Base-by-base conservation (phyloP, 208 protist species). In the Entamoeba histolytica region DNA sequence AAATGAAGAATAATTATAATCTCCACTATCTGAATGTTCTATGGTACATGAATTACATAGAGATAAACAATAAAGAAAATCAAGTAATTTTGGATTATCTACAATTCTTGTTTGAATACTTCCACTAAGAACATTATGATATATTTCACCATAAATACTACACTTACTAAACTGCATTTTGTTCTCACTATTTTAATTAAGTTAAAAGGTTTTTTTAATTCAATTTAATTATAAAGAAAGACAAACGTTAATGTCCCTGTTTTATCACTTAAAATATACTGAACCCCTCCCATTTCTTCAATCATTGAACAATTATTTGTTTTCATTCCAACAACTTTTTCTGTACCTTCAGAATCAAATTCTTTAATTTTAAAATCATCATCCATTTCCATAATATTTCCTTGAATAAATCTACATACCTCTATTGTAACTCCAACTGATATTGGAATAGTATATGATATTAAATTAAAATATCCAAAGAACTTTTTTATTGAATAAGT, bases 261-360 rank as follows among this genome's bases (percentile, higher is more conserved):
- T 94, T 97, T 97, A 95, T 97, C 96, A n/a, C 95, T 95, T 92
- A 97, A 97, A 31, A 97, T 93, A 93, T 97, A 96, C 91, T 97
- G 61, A 39, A 94, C 91, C 5, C 39, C 49, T 69, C 92, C 92
- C 5, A 92, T 47, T 35, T 92, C 49, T 35, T 92, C 92, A 49
- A 55, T 44, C 12, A 92, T 44, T 47, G 49, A 12, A 49, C n/a
- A 55, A 69, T 7, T 49, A 47, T 51, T 92, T 35, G 61, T 87
- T 35, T 35, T 28, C 61, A 87, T 87, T 87, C 61, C 61, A 15
- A 39, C 92, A 50, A 28, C 17, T 23, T 31, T 23, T n/a, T 28
- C 17, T 28, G 5, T 31, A 31, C 61, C 61, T 12, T n/a, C 61
- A 87, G 17, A 87, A 31, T 87, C 61, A 15, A n/a, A 12, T 35